Evolutionary conservation across 2,329 filamentous ascomycete species (phyloP).

Genomic region (Xylariaceae sp.): DNA sequence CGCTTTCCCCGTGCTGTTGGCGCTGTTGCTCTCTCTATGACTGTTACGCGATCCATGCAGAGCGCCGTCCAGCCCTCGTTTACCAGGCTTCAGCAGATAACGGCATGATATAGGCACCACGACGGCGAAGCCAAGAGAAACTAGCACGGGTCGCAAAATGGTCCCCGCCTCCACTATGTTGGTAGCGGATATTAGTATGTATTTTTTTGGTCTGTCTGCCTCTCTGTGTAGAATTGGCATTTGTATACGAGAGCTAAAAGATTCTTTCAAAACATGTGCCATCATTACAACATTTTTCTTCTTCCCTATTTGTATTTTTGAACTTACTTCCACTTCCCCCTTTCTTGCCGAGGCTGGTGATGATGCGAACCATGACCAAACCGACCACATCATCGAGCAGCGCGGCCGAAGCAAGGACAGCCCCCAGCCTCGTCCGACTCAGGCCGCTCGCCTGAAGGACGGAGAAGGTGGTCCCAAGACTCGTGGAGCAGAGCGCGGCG

Average conservation of each 20-base stretch:
- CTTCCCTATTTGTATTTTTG: neutral
- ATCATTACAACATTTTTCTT: too few species aligned
- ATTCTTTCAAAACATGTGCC: neutral
- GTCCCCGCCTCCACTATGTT: constrained; percentile 27
- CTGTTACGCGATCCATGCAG: constrained; percentile 16
- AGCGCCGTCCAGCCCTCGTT: constrained; percentile 29
- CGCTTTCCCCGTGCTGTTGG: neutral
- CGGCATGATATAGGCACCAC: constrained; percentile 42
- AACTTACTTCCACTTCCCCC: constrained; percentile 14
- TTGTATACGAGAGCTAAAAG: neutral
- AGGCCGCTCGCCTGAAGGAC: constrained; percentile 41
- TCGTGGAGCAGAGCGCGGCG: constrained; percentile 31
- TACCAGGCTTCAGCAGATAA: constrained; percentile 39
- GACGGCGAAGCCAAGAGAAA: constrained; percentile 47
- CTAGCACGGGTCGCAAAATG: constrained; percentile 41
- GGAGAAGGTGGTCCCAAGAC: constrained; percentile 49
- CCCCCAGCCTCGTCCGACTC: constrained; percentile 42
- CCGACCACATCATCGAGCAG: constrained; percentile 81
- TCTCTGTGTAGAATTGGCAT: too few species aligned
- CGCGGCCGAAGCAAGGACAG: constrained; percentile 65
- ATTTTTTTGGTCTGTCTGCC: too few species aligned
- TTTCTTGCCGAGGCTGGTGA: constrained; percentile 53
- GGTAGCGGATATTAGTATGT: neutral
- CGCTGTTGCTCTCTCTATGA: neutral
- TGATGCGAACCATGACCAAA: constrained; percentile 70